phyloP scores from a whole-genome alignment of 2,329 filamentous ascomycete genomes.

The Curvularia verruculosa region DNA sequence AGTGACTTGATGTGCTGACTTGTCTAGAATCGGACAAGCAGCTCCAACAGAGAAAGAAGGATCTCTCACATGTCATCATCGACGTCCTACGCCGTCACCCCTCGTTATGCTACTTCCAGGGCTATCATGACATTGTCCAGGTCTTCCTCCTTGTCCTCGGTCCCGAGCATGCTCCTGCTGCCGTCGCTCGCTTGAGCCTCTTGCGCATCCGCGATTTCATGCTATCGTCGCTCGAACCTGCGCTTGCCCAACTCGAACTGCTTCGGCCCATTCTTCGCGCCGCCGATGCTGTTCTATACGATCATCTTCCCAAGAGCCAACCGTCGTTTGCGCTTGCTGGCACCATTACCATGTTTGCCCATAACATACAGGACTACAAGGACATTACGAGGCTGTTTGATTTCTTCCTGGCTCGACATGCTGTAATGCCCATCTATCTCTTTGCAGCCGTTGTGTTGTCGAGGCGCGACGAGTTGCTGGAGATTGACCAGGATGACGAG shows the following conservation, averaged over 20 bases:
- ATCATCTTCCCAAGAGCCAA: constrained; percentile 76
- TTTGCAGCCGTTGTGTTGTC: constrained; percentile 79
- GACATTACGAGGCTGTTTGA: constrained; percentile 93
- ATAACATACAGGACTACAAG: constrained; percentile 88
- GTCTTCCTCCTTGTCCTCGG: constrained; percentile 88
- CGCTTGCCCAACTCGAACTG: constrained; percentile 82
- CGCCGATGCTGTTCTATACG: constrained; percentile 73
- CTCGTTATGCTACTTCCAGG: constrained; percentile 93
- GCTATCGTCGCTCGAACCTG: constrained; percentile 83
- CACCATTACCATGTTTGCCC: constrained; percentile 93
- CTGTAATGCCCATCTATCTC: constrained; percentile 88
- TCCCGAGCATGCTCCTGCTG: constrained; percentile 62
- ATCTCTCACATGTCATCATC: constrained; percentile 81
- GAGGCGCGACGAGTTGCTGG: constrained; percentile 82
- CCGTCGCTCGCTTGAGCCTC: constrained; percentile 81
- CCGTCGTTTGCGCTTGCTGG: constrained; percentile 95
- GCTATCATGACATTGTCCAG: constrained; percentile 98
- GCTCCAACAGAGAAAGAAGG: constrained; percentile 71
- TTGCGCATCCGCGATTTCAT: constrained; percentile 97
- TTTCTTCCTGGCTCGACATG: constrained; percentile 83
- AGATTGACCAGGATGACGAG: constrained; percentile 73
- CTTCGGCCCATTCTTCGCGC: constrained; percentile 79
- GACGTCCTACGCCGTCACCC: constrained; percentile 80
- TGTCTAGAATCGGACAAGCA: constrained; percentile 73
- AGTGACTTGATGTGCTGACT: constrained; percentile 15